Conservation (phyloP, 2,329 filamentous ascomycete species). For the Colletotrichum camelliae region DNA sequence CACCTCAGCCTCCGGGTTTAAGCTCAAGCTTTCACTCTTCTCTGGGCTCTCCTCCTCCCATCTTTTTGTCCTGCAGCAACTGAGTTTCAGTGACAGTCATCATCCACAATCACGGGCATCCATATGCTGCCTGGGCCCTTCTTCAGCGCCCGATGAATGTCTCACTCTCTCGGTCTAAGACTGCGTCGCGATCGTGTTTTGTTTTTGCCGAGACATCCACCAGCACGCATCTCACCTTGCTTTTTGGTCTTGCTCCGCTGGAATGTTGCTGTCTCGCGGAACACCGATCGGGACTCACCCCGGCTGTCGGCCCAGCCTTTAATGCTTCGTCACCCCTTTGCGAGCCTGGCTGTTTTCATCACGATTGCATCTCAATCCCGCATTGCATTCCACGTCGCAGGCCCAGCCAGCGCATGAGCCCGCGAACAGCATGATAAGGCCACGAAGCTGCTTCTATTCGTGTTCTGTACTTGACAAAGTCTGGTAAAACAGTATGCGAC, state of each 20-base stretch:
- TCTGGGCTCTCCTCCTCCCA: not conserved
- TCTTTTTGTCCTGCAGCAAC: not conserved
- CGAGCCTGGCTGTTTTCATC: not conserved
- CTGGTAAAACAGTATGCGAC: not conserved
- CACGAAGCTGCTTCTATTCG: not conserved
- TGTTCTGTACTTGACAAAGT: not conserved
- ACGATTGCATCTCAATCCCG: not conserved
- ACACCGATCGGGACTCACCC: not conserved
- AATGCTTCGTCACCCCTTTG: not conserved
- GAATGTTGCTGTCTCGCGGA: conserved; percentile 10
- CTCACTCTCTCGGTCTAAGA: not conserved
- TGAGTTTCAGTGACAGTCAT: not conserved
- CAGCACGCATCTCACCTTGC: not conserved
- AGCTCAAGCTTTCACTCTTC: not conserved
- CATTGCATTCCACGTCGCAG: not conserved
- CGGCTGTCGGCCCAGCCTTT: not conserved
- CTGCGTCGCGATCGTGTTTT: not conserved
- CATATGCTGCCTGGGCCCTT: not conserved
- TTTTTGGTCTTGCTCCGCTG: not conserved
- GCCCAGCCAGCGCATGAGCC: not conserved
- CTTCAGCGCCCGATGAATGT: not conserved
- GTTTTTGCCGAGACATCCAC: not conserved
- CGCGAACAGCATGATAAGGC: not conserved
- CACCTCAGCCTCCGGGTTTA: not conserved
- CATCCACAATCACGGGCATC: not conserved